A percentile compares a stretch with the other conserved stretches of the same genome.
phyloP scores from a whole-genome alignment of 1,139 yeast genomes.

The Candida smagusa region DNA sequence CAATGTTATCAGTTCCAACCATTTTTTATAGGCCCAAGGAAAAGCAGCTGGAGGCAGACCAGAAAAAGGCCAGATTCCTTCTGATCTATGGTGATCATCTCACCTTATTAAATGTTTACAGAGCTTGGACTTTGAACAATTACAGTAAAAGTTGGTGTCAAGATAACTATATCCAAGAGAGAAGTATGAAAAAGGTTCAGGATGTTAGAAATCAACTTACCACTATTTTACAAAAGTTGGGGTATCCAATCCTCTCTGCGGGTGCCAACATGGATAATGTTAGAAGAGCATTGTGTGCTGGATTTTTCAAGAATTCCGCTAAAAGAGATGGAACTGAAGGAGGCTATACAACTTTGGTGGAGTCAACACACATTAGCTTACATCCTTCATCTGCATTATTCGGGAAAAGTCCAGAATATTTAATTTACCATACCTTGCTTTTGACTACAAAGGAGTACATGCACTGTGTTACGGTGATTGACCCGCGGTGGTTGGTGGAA shows the following conservation, averaged over 20 bases:
- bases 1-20: conserved; percentile 88
- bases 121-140: conserved; percentile 67
- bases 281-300: conserved; percentile 75
- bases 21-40: conserved; percentile 84
- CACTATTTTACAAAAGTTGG: conserved; percentile 56
- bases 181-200: conserved; percentile 70
- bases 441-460: conserved; percentile 86
- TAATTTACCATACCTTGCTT: conserved; percentile 77
- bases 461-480: conserved; percentile 81
- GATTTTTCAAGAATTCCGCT: conserved; percentile 84
- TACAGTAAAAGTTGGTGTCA: conserved; percentile 74
- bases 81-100: conserved; percentile 85
- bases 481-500: conserved; percentile 81
- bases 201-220: conserved; percentile 76
- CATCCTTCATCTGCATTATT: conserved; percentile 88
- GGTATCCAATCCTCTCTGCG: conserved; percentile 54
- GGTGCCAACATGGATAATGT: conserved; percentile 61
- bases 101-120: conserved; percentile 77
- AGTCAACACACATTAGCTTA: conserved; percentile 72
- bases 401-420: conserved; percentile 73
- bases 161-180: conserved; percentile 76
- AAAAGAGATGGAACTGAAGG: conserved; percentile 68
- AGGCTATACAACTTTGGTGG: conserved; percentile 72
- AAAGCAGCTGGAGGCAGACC: conserved; percentile 71
- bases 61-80: conserved; percentile 68